A percentile compares a stretch with the other conserved stretches of the same genome.
Conservation (phyloP, 1,284 basidiomycete genomes). For the Pseudozyma sp. region DNA sequence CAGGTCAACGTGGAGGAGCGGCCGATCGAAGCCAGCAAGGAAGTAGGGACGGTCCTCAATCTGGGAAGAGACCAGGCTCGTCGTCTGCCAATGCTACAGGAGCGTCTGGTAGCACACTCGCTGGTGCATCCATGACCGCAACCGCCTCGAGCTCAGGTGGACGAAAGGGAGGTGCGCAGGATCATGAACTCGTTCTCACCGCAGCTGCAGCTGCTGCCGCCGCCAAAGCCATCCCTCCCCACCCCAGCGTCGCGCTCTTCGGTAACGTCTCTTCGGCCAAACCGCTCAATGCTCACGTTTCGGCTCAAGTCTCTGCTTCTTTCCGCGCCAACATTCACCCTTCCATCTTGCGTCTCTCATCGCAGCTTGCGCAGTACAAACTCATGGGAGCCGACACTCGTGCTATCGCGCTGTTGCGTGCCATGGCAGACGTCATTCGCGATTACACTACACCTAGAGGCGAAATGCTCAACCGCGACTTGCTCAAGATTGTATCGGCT, state of each 20-base stretch:
- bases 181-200: slow-evolving; percentile 2
- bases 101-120: slow-evolving; percentile 1
- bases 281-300: slow-evolving; percentile 44
- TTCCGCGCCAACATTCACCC: slow-evolving; percentile 62
- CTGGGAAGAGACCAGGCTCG: slow-evolving; percentile 29
- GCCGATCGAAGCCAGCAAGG: slow-evolving; percentile 23
- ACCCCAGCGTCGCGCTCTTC: slow-evolving; percentile 59
- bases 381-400: slow-evolving; percentile 65
- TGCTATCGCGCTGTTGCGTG: slow-evolving; percentile 63
- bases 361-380: slow-evolving; percentile 61
- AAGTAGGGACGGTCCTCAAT: slow-evolving; percentile 14
- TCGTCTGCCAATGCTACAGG: slow-evolving; percentile 19
- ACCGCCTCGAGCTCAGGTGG: slow-evolving; percentile 23
- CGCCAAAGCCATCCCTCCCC: slow-evolving; percentile 27
- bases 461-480: slow-evolving; percentile 64
- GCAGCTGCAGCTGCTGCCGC: not conserved
- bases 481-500: slow-evolving; percentile 69
- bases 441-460: slow-evolving; percentile 66
- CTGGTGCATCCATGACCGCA: slow-evolving; percentile 20
- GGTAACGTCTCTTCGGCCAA: slow-evolving; percentile 60
- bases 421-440: slow-evolving; percentile 63
- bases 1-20: slow-evolving; percentile 18
- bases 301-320: slow-evolving; percentile 47
- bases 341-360: slow-evolving; percentile 57
- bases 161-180: slow-evolving; percentile 25